Conservation (phyloP, 257 asterid species). For the Forsythia suspensa region DNA sequence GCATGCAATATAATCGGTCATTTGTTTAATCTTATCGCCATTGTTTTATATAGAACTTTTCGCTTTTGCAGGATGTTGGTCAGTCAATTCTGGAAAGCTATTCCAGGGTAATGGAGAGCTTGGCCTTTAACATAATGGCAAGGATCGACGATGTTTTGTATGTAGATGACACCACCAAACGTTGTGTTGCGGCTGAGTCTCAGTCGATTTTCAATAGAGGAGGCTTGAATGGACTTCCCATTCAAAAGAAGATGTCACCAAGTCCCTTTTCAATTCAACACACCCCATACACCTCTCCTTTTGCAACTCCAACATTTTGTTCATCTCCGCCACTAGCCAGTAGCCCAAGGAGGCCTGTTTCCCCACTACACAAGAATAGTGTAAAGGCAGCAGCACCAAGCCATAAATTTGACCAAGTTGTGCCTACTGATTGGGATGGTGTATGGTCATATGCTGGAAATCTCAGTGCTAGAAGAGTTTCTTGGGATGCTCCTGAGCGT, state of each 20-base stretch:
- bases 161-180: constrained; percentile 81
- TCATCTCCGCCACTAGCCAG: constrained; percentile 67
- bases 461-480: constrained; percentile 63
- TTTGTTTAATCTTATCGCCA: too few species aligned
- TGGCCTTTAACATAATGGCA: constrained; percentile 94
- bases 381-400: constrained; percentile 29
- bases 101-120: constrained; percentile 98
- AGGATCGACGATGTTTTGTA: constrained; percentile 86
- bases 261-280: constrained; percentile 94
- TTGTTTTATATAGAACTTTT: background rate
- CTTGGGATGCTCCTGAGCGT: constrained; percentile 77
- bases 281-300: constrained; percentile 89
- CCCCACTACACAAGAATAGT: constrained; percentile 50
- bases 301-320: constrained; percentile 87
- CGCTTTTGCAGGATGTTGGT: constrained; percentile 82
- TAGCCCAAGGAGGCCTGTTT: constrained; percentile 64
- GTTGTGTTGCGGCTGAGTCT: constrained; percentile 65
- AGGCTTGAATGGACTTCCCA: constrained; percentile 79
- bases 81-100: constrained; percentile 96
- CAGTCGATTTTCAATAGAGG: constrained; percentile 69
- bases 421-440: constrained; percentile 68
- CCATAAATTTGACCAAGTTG: constrained; percentile 49
- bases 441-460: constrained; percentile 82
- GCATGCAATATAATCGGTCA: too few species aligned
- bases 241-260: constrained; percentile 91